Base-by-base conservation (phyloP, 2,329 filamentous ascomycete genomes). In the Penicillium frequentans region DNA sequence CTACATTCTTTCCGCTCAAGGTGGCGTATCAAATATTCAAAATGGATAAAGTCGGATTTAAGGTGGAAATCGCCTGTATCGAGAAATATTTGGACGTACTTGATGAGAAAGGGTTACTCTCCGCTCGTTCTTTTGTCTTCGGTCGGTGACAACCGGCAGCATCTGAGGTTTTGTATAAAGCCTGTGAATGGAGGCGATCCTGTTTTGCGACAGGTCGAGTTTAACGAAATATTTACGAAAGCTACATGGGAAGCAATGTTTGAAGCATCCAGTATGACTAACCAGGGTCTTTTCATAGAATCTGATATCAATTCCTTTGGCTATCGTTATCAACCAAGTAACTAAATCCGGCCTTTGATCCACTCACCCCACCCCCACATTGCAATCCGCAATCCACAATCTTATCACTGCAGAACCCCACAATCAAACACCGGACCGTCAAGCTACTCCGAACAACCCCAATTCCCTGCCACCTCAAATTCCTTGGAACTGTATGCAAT, bases 341-440 rank as follows among this genome's bases (percentile, higher is more conserved):
- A 39, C 8, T 19, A 19, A 4, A 13, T 42, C 13, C 39, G 39
- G 39, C 39, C 19, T 42, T 42, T 42, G 11, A 42, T 23, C 39
- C 19, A 42, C 37, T n/a, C 19, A 13, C 31, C 14, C 31, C 13
- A 33, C 31, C 31, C 31, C 31, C 31, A 7, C 31, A 31, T 11
- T 11, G 10, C 10, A 29, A 31, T 29, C 27, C 27, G 27, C 27
- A 7, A 31, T 31, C 37, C 37, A 23, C 39, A 42, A 21, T 42
- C 19, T 23, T 23, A 23, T 42, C 39, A 42, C 16, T 3, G 11
- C 13, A 33, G 29, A 14, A 33, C 31, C 27, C 45, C 50, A 23
- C 51, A 43, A 53, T 31, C 46, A 49, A 55, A 54, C 46, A 46
- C 52, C 39, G 31, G 13, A 33, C 13, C 31, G 13, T 31, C 29